These are phyloP conservation scores for Aspergillus fumigatus DNA, from an alignment of 2,329 filamentous ascomycete species.

Conservation along the genomic window DNA sequence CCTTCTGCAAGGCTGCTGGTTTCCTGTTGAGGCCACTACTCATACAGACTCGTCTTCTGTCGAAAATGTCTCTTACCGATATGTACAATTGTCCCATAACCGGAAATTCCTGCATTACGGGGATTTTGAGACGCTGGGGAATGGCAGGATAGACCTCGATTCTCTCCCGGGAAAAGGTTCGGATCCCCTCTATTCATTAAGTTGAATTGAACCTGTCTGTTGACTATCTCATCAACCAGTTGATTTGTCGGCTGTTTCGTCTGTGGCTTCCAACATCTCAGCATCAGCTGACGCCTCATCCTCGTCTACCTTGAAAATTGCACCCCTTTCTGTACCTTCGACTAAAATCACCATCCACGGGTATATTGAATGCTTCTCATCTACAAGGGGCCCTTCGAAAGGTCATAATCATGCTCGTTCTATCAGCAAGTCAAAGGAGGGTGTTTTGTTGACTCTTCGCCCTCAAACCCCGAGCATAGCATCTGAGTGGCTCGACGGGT, in stretches of 20 bases:
- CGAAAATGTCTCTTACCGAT: slow-evolving; percentile 61
- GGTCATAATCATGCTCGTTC: slow-evolving; percentile 29
- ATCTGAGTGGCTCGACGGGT: slow-evolving; percentile 92
- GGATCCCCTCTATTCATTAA: slow-evolving; percentile 16
- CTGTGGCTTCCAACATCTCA: slow-evolving; percentile 88
- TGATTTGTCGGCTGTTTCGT: slow-evolving; percentile 81
- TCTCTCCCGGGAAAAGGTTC: slow-evolving; percentile 67
- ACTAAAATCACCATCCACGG: slow-evolving; percentile 93
- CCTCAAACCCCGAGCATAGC: slow-evolving; percentile 76
- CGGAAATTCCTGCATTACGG: slow-evolving; percentile 84
- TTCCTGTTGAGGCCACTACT: slow-evolving; percentile 54
- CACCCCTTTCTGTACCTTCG: slow-evolving; percentile 34
- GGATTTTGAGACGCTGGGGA: slow-evolving; percentile 66
- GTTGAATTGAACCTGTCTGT: not conserved
- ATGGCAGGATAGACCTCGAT: slow-evolving; percentile 67
- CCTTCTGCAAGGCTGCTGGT: slow-evolving; percentile 86
- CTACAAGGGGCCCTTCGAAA: slow-evolving; percentile 32
- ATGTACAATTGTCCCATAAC: slow-evolving; percentile 85
- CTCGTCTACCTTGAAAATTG: slow-evolving; percentile 45
- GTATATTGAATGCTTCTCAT: slow-evolving; percentile 43
- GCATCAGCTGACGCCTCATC: slow-evolving; percentile 52
- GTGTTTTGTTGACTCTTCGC: slow-evolving; percentile 74
- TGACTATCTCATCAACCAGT: slow-evolving; percentile 43
- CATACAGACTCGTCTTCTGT: slow-evolving; percentile 44
- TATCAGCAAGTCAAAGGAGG: slow-evolving; percentile 52